phyloP scores from a whole-genome alignment of 805 yeast genomes.

The Hanseniaspora vineae region DNA sequence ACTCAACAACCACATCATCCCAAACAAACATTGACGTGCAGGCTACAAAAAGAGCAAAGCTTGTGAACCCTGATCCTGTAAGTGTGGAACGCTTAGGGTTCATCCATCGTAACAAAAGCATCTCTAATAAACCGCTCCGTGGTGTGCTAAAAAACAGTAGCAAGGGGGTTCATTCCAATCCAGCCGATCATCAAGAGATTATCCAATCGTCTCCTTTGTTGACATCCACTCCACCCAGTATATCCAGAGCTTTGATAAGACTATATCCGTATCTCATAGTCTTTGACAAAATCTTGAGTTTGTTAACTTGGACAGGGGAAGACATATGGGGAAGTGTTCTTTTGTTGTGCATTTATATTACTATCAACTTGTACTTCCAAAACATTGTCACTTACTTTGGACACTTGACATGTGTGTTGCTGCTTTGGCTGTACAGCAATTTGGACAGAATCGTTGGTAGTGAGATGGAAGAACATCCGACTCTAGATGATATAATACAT shows the following conservation, averaged over 20 bases:
- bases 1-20: background rate
- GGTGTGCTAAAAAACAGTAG: conserved; percentile 6
- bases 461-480: conserved; percentile 55
- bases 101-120: conserved; percentile 5
- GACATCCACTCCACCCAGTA: conserved; percentile 82
- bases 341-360: conserved; percentile 34
- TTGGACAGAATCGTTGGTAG: conserved; percentile 43
- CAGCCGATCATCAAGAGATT: conserved; percentile 1
- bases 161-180: background rate
- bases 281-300: conserved; percentile 53
- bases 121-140: conserved; percentile 4
- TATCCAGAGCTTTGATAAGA: conserved; percentile 67
- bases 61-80: conserved; percentile 2
- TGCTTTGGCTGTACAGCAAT: conserved; percentile 46
- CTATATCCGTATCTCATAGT: conserved; percentile 78
- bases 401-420: conserved; percentile 55
- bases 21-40: conserved; percentile 1
- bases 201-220: conserved; percentile 59
- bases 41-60: conserved; percentile 3
- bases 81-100: conserved; percentile 5
- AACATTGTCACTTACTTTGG: conserved; percentile 69
- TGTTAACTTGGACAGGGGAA: conserved; percentile 85
- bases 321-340: conserved; percentile 67
- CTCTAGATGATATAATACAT: conserved; percentile 75
- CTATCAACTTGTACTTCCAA: conserved; percentile 67